Percentiles rank a stretch among this genome's conserved stretches.
Evolutionary conservation across 1,284 basidiomycete species (phyloP).

Genomic region (Agroathelia rolfsii): DNA sequence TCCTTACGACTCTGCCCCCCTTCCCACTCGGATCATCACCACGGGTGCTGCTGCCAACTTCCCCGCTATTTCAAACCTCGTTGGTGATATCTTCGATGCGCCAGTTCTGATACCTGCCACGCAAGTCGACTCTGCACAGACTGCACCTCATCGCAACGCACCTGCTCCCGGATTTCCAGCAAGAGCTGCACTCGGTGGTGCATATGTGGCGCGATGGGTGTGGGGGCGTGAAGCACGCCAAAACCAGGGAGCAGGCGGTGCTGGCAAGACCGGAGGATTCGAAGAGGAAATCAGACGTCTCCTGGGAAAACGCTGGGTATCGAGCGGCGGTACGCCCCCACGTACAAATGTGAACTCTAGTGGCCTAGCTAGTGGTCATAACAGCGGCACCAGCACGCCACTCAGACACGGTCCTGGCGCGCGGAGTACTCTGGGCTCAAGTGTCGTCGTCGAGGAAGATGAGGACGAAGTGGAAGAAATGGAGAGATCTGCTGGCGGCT

Average conservation of each 20-base stretch:
- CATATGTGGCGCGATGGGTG: slow-evolving; percentile 72
- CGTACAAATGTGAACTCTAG: slow-evolving; percentile 49
- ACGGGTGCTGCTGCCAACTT: slow-evolving; percentile 75
- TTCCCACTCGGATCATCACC: slow-evolving; percentile 54
- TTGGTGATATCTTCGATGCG: slow-evolving; percentile 72
- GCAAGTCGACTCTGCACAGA: slow-evolving; percentile 64
- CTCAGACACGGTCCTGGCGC: slow-evolving; percentile 32
- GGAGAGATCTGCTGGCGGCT: slow-evolving; percentile 24
- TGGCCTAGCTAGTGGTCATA: slow-evolving; percentile 22
- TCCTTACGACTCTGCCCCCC: slow-evolving; percentile 55
- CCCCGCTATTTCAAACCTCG: slow-evolving; percentile 67
- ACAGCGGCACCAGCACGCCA: slow-evolving; percentile 52
- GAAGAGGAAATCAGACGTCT: slow-evolving; percentile 69
- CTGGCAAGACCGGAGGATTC: slow-evolving; percentile 44
- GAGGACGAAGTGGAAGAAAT: slow-evolving; percentile 59
- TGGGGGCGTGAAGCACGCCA: slow-evolving; percentile 70
- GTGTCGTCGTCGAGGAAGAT: slow-evolving; percentile 61
- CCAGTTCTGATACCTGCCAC: slow-evolving; percentile 61
- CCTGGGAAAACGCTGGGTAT: slow-evolving; percentile 61
- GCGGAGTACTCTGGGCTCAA: slow-evolving; percentile 47
- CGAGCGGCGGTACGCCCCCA: slow-evolving; percentile 41
- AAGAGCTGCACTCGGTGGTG: slow-evolving; percentile 58
- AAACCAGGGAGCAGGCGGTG: slow-evolving; percentile 27
- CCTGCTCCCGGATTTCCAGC: slow-evolving; percentile 57
- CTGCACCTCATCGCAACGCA: slow-evolving; percentile 60